These are phyloP conservation scores for Boletus pseudopeckii DNA, from an alignment of 768 basidiomycete genomes.

Conservation along the genomic window DNA sequence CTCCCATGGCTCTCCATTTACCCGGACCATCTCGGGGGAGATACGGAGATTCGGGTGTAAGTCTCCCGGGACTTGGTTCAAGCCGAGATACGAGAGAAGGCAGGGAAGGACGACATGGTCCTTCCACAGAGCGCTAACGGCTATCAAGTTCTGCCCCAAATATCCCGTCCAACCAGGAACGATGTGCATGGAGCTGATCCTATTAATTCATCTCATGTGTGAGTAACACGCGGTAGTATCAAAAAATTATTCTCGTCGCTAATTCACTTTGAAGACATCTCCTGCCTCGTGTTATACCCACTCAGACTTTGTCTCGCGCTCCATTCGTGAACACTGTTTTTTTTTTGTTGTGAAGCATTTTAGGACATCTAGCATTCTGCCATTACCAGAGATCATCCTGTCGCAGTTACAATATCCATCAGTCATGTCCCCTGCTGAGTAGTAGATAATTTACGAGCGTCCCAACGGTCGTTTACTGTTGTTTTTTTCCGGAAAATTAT, in stretches of 20 bases:
- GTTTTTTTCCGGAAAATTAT: slow-evolving; percentile 1
- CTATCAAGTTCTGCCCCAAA: background rate
- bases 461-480: background rate
- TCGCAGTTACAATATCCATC: slow-evolving; percentile 15
- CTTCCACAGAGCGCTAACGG: slow-evolving; percentile 26
- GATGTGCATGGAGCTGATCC: slow-evolving; percentile 3
- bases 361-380: slow-evolving; percentile 21
- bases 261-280: slow-evolving; percentile 19
- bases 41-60: slow-evolving; percentile 34
- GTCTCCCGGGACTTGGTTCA: slow-evolving; percentile 20
- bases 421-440: slow-evolving; percentile 7
- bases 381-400: slow-evolving; percentile 12
- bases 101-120: slow-evolving; percentile 31
- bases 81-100: slow-evolving; percentile 36
- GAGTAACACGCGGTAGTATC: slow-evolving; percentile 7
- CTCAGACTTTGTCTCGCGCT: slow-evolving; percentile 6
- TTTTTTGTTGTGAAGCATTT: slow-evolving; percentile 14
- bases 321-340: slow-evolving; percentile 8
- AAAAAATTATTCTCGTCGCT: background rate
- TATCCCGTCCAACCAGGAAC: background rate
- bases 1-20: slow-evolving; percentile 34
- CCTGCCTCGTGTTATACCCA: too few relatives aligned
- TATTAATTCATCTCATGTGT: slow-evolving; percentile 1
- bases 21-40: slow-evolving; percentile 32
- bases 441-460: slow-evolving; percentile 24